A percentile compares a stretch with the other conserved stretches of the same genome.
Conservation (phyloP, 768 basidiomycete genomes). For the Suillus ampliporus region DNA sequence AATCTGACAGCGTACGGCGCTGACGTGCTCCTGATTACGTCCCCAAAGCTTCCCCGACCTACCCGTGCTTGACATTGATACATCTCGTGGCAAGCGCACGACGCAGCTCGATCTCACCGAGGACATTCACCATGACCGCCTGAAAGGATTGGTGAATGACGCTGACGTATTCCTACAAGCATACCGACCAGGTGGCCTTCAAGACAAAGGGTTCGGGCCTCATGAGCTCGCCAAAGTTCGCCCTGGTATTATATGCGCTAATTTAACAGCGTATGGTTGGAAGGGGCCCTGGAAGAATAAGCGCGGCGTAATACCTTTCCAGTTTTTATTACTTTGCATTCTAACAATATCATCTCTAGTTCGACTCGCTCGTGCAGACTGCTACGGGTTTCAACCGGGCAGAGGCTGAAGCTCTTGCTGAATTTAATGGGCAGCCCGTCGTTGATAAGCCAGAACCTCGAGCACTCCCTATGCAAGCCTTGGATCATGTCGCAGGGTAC, state of each 20-base stretch:
- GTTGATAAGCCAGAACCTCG: constrained; percentile 21
- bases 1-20: constrained; percentile 54
- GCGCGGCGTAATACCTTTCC: constrained; percentile 48
- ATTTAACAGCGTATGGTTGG: constrained; percentile 60
- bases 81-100: constrained; percentile 66
- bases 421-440: constrained; percentile 26
- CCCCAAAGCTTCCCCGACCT: constrained; percentile 57
- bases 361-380: constrained; percentile 69
- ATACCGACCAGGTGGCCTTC: constrained; percentile 59
- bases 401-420: constrained; percentile 54
- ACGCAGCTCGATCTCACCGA: constrained; percentile 59
- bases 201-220: constrained; percentile 53
- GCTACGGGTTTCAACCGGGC: constrained; percentile 64
- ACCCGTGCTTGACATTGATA: constrained; percentile 59
- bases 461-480: constrained; percentile 60
- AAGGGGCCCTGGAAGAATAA: constrained; percentile 60
- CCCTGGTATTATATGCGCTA: constrained; percentile 60
- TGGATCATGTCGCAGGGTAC: constrained; percentile 66
- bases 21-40: constrained; percentile 60
- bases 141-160: constrained; percentile 43
- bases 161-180: constrained; percentile 67
- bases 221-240: constrained; percentile 42
- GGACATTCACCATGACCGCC: constrained; percentile 35
- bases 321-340: not conserved
- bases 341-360: constrained; percentile 41